Conservation (phyloP, 768 basidiomycete species). For the Amanita molliuscula region DNA sequence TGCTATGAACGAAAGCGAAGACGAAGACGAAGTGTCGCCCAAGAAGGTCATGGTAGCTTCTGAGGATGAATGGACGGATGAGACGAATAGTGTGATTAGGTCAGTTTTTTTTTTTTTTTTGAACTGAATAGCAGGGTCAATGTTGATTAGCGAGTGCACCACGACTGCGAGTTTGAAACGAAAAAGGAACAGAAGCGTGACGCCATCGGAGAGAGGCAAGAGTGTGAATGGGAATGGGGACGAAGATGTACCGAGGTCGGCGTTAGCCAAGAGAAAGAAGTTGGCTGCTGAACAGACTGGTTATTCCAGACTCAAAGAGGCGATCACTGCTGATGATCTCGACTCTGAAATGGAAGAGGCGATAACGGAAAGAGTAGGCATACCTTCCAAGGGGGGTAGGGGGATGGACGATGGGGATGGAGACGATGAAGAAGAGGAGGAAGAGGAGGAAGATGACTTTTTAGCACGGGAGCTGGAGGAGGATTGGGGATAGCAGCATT, state of each 20-base stretch:
- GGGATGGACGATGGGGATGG: conserved; percentile 28
- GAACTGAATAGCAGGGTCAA: background rate
- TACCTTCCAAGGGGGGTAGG: conserved; percentile 9
- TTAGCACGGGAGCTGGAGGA: conserved; percentile 73
- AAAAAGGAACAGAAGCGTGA: conserved; percentile 63
- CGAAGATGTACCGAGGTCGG: conserved; percentile 46
- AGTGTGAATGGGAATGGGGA: conserved; percentile 22
- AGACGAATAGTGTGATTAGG: conserved; percentile 22
- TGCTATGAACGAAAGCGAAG: conserved; percentile 74
- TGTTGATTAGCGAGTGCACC: conserved; percentile 21
- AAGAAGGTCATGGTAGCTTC: conserved; percentile 32
- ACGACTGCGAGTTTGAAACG: conserved; percentile 40
- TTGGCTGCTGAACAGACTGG: conserved; percentile 55
- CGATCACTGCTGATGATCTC: conserved; percentile 46
- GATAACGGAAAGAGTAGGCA: conserved; percentile 8
- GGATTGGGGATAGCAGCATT: conserved; percentile 53
- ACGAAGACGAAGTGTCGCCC: conserved; percentile 35
- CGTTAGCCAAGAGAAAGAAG: conserved; percentile 75
- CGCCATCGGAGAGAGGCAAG: conserved; percentile 46
- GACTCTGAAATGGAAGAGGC: conserved; percentile 11
- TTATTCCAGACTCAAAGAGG: conserved; percentile 60
- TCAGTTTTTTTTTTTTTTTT: no score
- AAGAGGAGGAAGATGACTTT: conserved; percentile 66
- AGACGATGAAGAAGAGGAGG: conserved; percentile 39
- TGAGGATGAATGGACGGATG: conserved; percentile 49